Evolutionary conservation across 2,329 filamentous ascomycete genomes (phyloP).

Genomic region (Nothophaeocryptopus gaeumannii): DNA sequence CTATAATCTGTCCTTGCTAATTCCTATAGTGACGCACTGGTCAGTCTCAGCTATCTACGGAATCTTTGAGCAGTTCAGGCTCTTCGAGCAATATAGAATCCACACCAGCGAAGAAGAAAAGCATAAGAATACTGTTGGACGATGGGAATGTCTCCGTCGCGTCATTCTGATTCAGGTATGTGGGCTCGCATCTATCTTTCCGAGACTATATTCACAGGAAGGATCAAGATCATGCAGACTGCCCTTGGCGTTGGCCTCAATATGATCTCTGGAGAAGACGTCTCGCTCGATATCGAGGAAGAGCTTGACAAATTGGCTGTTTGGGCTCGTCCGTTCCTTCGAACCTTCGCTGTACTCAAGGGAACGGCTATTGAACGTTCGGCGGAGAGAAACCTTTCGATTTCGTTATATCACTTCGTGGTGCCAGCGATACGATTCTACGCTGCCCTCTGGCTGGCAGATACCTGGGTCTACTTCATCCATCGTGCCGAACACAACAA

Average conservation of each 20-base stretch:
- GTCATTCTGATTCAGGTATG: constrained; percentile 1
- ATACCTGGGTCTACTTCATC: constrained; percentile 1
- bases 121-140: neutral
- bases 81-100: neutral
- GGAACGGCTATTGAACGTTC: too few species aligned
- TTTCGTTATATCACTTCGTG: neutral
- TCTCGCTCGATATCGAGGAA: neutral
- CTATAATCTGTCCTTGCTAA: neutral
- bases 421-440: neutral
- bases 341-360: neutral
- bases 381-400: neutral
- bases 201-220: neutral
- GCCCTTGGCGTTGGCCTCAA: neutral
- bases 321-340: neutral
- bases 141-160: neutral
- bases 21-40: neutral
- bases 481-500: neutral
- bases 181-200: neutral
- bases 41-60: neutral
- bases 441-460: neutral
- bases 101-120: neutral
- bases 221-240: neutral
- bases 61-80: neutral
- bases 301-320: neutral
- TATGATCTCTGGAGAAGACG: neutral